Percentiles rank a stretch among this genome's conserved stretches.
phyloP scores from a whole-genome alignment of 2,329 filamentous ascomycete genomes.

The Sclerotinia subarctica region DNA sequence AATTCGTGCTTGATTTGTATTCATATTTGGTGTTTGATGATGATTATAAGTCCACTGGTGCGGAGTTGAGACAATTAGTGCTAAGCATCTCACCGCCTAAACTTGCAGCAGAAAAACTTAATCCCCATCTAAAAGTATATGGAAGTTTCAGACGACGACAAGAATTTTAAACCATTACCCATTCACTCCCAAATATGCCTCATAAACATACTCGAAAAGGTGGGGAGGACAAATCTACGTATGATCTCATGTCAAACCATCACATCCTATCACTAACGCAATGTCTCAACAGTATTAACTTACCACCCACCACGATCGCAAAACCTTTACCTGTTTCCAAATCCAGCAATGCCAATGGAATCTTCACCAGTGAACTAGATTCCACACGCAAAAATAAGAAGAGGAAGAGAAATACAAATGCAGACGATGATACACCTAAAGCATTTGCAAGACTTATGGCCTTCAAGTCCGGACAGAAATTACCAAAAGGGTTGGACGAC shows the following conservation, averaged over 20 bases:
- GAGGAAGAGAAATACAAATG: slow-evolving; percentile 49
- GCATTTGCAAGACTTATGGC: slow-evolving; percentile 86
- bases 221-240: slow-evolving; percentile 54
- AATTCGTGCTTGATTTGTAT: background rate
- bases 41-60: too few relatives aligned
- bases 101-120: slow-evolving; percentile 1
- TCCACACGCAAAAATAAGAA: slow-evolving; percentile 39
- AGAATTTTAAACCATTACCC: background rate
- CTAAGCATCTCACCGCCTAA: slow-evolving; percentile 2
- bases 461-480: slow-evolving; percentile 58
- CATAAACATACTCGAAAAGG: slow-evolving; percentile 78
- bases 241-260: slow-evolving; percentile 30
- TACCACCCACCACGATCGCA: slow-evolving; percentile 59
- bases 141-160: background rate
- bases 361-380: slow-evolving; percentile 38
- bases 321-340: slow-evolving; percentile 56
- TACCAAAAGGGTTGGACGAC: slow-evolving; percentile 67
- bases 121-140: background rate
- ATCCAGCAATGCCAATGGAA: slow-evolving; percentile 41
- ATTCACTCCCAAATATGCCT: slow-evolving; percentile 56
- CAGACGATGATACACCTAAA: slow-evolving; percentile 71
- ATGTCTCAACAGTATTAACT: slow-evolving; percentile 39
- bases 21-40: background rate
- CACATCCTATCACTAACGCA: slow-evolving; percentile 27
- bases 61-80: background rate